Percentiles rank a stretch among this genome's conserved stretches.
Evolutionary conservation across 768 basidiomycete species (phyloP).

Genomic region (Tulasnella calospora): DNA sequence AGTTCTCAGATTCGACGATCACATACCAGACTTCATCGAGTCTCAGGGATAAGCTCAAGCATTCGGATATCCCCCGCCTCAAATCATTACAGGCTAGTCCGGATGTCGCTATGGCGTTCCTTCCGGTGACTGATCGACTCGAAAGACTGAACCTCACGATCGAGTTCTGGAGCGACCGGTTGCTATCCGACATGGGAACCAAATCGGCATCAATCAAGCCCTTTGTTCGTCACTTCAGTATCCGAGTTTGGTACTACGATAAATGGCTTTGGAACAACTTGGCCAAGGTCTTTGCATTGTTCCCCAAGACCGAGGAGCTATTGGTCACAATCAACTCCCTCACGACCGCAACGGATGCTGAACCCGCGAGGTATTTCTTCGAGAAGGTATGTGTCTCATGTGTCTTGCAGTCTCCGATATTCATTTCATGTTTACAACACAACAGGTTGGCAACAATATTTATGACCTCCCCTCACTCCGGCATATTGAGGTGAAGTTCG

Average conservation of each 20-base stretch:
- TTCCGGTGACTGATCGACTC: background rate
- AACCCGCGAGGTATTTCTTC: background rate
- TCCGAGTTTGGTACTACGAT: background rate
- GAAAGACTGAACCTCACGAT: background rate
- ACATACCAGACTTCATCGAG: background rate
- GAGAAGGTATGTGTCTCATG: too few species aligned
- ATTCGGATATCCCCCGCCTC: background rate
- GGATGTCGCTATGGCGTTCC: background rate
- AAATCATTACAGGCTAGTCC: background rate
- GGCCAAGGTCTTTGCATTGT: background rate
- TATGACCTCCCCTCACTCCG: background rate
- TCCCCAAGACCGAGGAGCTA: background rate
- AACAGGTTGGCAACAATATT: background rate
- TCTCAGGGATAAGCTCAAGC: background rate
- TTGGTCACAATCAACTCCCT: background rate
- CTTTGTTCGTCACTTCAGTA: background rate
- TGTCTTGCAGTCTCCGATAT: background rate
- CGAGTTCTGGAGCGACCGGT: background rate
- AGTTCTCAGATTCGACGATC: background rate
- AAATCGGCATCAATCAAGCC: background rate
- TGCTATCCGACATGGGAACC: background rate
- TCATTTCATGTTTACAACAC: background rate
- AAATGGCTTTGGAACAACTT: background rate
- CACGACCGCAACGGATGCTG: background rate
- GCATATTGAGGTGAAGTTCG: too few species aligned